Conservation (phyloP, 305 asterid species). For the Fraxinus ornus region DNA sequence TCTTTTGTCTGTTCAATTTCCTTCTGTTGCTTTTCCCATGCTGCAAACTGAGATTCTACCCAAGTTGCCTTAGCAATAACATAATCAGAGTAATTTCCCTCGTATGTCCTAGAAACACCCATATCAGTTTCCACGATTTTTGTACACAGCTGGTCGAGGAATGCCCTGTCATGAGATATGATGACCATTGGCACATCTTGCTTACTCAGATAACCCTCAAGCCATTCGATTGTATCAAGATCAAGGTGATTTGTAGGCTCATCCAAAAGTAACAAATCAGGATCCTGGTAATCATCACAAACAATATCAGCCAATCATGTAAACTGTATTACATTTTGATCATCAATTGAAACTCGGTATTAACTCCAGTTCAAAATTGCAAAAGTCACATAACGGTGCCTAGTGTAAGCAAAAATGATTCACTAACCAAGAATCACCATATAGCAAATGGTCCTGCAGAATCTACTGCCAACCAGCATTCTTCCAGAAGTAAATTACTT, state of each 20-base stretch:
- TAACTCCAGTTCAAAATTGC: neutral
- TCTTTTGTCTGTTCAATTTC: conserved; percentile 84
- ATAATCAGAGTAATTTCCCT: conserved; percentile 84
- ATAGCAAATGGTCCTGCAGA: neutral
- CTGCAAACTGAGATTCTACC: conserved; percentile 82
- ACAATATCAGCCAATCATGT: conserved; percentile 23
- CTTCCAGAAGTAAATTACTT: neutral
- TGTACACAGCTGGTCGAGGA: conserved; percentile 92
- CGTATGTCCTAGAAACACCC: conserved; percentile 89
- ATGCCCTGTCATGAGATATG: conserved; percentile 97
- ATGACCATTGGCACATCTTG: conserved; percentile 99
- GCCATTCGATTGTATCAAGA: conserved; percentile 98
- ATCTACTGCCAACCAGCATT: neutral
- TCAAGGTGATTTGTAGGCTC: conserved; percentile 99
- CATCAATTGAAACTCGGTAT: conserved; percentile 1
- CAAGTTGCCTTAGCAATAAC: conserved; percentile 68
- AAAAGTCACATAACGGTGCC: neutral
- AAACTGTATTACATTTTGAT: conserved; percentile 12
- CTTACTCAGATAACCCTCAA: conserved; percentile 86
- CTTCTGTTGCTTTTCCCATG: conserved; percentile 98
- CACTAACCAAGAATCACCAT: neutral
- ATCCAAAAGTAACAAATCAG: conserved; percentile 83
- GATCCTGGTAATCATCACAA: conserved; percentile 62
- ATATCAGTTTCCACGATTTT: conserved; percentile 95
- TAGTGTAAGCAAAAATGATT: neutral